phyloP scores from a whole-genome alignment of 805 yeast species.

The Metahyphopichia silvanorum region DNA sequence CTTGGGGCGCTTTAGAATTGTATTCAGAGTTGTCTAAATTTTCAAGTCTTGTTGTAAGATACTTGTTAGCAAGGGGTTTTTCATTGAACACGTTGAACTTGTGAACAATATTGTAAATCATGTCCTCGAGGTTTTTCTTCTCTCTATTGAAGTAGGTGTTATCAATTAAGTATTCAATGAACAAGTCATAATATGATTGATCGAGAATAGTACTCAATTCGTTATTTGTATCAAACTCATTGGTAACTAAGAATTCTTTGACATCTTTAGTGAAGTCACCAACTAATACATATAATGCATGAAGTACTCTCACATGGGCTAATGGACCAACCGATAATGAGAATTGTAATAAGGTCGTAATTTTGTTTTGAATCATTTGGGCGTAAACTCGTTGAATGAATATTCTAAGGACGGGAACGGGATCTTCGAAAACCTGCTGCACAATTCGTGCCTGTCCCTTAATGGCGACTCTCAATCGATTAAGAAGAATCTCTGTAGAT shows the following conservation, averaged over 20 bases:
- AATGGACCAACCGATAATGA: constrained; percentile 63
- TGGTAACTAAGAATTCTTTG: constrained; percentile 53
- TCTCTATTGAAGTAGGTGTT: constrained; percentile 69
- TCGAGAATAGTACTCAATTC: constrained; percentile 55
- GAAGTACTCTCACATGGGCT: constrained; percentile 73
- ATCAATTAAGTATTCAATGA: constrained; percentile 64
- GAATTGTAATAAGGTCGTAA: constrained; percentile 55
- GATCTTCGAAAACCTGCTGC: constrained; percentile 67
- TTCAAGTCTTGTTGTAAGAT: constrained; percentile 28
- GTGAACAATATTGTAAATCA: constrained; percentile 43
- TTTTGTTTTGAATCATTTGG: constrained; percentile 58
- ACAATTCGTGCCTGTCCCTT: constrained; percentile 73
- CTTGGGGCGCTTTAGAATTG: constrained; percentile 10
- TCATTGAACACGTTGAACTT: constrained; percentile 41
- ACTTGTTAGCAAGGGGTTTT: constrained; percentile 31
- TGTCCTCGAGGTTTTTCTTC: constrained; percentile 60
- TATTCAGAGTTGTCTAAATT: constrained; percentile 29
- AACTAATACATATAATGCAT: constrained; percentile 58
- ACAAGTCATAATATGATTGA: constrained; percentile 68
- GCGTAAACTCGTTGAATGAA: constrained; percentile 76
- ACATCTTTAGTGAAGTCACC: constrained; percentile 62
- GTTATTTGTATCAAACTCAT: constrained; percentile 45
- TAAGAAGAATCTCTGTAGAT: constrained; percentile 49
- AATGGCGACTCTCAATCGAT: constrained; percentile 53
- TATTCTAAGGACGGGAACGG: constrained; percentile 62